phyloP scores from a whole-genome alignment of 768 basidiomycete genomes.

The Ephemerocybe angulata region DNA sequence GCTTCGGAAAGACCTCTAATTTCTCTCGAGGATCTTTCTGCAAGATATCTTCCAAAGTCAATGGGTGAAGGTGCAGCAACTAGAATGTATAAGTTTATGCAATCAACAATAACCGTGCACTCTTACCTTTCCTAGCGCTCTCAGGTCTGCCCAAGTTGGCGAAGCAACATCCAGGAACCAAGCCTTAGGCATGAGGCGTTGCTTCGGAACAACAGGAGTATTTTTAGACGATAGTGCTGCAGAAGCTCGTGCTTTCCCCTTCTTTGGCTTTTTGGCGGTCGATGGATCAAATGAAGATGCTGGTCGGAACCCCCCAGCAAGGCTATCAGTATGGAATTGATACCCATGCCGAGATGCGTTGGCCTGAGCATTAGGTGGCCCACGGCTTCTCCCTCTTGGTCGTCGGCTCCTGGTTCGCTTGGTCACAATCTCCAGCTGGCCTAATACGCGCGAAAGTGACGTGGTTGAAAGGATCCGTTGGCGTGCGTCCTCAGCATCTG shows the following conservation, averaged over 20 bases:
- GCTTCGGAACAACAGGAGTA: background rate
- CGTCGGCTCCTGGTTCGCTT: slow-evolving; percentile 34
- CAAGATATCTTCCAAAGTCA: slow-evolving; percentile 91
- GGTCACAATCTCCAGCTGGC: slow-evolving; percentile 45
- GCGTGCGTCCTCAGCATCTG: slow-evolving; percentile 1
- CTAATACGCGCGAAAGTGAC: slow-evolving; percentile 46
- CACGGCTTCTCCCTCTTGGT: slow-evolving; percentile 21
- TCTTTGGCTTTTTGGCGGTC: slow-evolving; percentile 24
- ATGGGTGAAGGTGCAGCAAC: slow-evolving; percentile 84
- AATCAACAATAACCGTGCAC: background rate
- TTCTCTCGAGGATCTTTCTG: slow-evolving; percentile 92
- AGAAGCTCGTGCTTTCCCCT: slow-evolving; percentile 45
- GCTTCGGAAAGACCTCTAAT: slow-evolving; percentile 76
- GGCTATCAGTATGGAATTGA: slow-evolving; percentile 1
- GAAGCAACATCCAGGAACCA: slow-evolving; percentile 93
- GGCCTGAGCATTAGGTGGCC: background rate
- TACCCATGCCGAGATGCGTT: background rate
- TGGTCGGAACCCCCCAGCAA: background rate
- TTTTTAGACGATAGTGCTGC: background rate
- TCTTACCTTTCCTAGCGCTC: slow-evolving; percentile 75
- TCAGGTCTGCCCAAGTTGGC: slow-evolving; percentile 85
- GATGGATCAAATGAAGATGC: slow-evolving; percentile 12
- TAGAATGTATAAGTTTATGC: slow-evolving; percentile 23
- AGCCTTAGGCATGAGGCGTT: slow-evolving; percentile 40
- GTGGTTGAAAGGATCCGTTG: slow-evolving; percentile 36